Evolutionary conservation across 345 rosid genomes (phyloP), one percentile per base, ranked within the genome.

Genomic region (Ricinus communis): DNA sequence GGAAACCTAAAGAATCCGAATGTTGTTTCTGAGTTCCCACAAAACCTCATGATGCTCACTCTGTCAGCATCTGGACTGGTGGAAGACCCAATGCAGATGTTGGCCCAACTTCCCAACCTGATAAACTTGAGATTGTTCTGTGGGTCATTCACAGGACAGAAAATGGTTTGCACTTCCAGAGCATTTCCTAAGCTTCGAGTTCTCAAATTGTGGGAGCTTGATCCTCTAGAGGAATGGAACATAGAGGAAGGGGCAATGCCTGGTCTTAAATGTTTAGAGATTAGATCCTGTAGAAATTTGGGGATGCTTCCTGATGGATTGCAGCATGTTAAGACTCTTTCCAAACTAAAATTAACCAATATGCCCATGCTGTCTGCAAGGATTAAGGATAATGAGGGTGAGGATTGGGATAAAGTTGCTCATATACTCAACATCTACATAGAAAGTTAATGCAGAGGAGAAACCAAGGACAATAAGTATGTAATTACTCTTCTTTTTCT

Each of bases 251-350:
- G 60, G 28, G 69, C 78, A 30, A 21, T 69, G 30, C 55, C 65
- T 0, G 24, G 27, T n/a, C 65, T 75, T 0, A 63, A 51, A 19
- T 61, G 53, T 27, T 33, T 75, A 33, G 78, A 75, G 55, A 54
- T 75, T 28, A 47, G 59, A 57, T 63, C 27, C 46, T 75, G 78
- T 10, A 13, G 3, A 11, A 69, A 36, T 19, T 55, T 75, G 46
- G n/a, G 18, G 43, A 47, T 30, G 64, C 31, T 75, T 25, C 78
- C 78, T 8, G 65, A 75, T 24, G 74, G 78, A 46, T 33, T 75
- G 21, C 49, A 40, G 24, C 54, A 75, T 55, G 33, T 75, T 21
- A 43, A n/a, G 49, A 55, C 33, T 9, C 73, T 69, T 2, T 22
- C 2, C 11, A 25, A 62, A 2, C 13, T 75, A 18, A 69, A 63